These are phyloP conservation scores for Geotrichum ghanense DNA, from an alignment of 805 yeast species.

Conservation along the genomic window DNA sequence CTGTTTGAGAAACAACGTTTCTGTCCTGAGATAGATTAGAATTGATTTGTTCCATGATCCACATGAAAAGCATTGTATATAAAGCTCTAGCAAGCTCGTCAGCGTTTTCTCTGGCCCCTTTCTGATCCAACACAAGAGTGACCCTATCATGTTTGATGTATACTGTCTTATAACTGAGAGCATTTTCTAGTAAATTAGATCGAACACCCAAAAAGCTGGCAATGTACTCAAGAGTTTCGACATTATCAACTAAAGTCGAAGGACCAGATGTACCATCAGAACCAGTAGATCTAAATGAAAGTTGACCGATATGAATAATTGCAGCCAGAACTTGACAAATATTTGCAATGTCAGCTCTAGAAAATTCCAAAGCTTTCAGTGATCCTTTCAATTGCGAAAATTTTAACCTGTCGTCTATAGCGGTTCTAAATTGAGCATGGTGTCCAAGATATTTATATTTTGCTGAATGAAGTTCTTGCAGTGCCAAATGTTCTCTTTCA, in stretches of 20 bases:
- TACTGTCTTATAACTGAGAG: conserved; percentile 29
- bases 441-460: conserved; percentile 35
- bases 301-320: conserved; percentile 32
- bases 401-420: conserved; percentile 38
- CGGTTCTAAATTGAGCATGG: conserved; percentile 30
- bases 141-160: conserved; percentile 28
- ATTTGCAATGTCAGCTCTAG: conserved; percentile 34
- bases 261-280: conserved; percentile 25
- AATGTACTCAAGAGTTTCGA: conserved; percentile 24
- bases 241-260: conserved; percentile 27
- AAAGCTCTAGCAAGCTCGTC: conserved; percentile 31
- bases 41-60: conserved; percentile 30
- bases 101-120: conserved; percentile 31
- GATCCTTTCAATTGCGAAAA: conserved; percentile 38
- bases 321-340: conserved; percentile 38
- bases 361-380: conserved; percentile 37
- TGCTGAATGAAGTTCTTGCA: conserved; percentile 26
- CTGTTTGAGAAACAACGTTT: not conserved
- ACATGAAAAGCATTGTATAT: conserved; percentile 28
- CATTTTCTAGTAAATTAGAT: conserved; percentile 26
- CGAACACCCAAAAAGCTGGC: conserved; percentile 30
- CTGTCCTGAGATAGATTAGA: conserved; percentile 21
- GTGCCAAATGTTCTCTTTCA: conserved; percentile 31
- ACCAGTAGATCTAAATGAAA: conserved; percentile 24
- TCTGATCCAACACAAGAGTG: conserved; percentile 29